phyloP scores from a whole-genome alignment of 169 alveolate species.

The Plasmodium reichenowi region DNA sequence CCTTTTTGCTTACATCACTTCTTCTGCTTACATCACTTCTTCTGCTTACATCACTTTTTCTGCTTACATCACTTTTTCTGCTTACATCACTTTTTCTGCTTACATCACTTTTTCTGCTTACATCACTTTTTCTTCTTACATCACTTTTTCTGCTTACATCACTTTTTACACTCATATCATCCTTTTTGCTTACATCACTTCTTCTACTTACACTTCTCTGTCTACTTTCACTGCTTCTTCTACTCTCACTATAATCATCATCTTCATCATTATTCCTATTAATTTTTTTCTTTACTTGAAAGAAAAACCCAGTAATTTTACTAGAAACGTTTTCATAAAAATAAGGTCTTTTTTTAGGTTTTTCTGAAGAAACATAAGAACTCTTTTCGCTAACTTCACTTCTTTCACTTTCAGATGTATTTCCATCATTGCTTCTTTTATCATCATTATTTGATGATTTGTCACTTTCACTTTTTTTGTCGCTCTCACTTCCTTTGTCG shows the following conservation, averaged over 20 bases:
- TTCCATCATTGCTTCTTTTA: not conserved
- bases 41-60: no score
- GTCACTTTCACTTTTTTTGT: not conserved
- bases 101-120: not conserved
- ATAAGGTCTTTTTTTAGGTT: constrained; percentile 7
- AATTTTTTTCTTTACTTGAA: not conserved
- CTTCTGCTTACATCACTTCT: not conserved
- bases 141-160: not conserved
- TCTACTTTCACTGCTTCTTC: not conserved
- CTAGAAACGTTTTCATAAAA: constrained; percentile 43
- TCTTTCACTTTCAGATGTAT: constrained; percentile 1
- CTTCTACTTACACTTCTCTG: not conserved
- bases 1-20: not conserved
- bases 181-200: not conserved
- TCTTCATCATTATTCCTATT: constrained; percentile 11
- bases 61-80: not conserved
- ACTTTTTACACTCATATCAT: not conserved
- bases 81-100: not conserved
- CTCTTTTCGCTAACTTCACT: not conserved
- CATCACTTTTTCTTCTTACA: not conserved
- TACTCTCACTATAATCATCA: not conserved
- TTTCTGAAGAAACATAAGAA: not conserved
- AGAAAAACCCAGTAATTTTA: constrained; percentile 13
- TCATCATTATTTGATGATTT: not conserved
- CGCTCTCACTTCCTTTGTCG: no score